A percentile compares a stretch with the other conserved stretches of the same genome.
These are phyloP conservation scores for Peronospora destructor DNA, from an alignment of 352 stramenopile species.

Conservation along the genomic window DNA sequence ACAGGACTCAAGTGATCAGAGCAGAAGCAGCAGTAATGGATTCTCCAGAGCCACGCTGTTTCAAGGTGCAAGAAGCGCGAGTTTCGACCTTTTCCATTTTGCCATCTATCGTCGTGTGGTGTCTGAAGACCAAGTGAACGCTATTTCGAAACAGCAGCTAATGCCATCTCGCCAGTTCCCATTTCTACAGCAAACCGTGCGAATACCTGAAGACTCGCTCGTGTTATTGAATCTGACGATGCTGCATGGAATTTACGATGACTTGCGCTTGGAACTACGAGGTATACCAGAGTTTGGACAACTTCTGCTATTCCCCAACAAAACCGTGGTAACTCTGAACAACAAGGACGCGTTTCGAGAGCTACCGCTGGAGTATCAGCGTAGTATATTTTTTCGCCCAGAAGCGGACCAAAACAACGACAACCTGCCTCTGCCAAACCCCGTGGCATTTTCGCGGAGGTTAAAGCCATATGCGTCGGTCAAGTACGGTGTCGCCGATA, in stretches of 20 bases:
- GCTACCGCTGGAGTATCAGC: slow-evolving; percentile 41
- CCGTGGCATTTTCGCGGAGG: slow-evolving; percentile 33
- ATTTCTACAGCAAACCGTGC: slow-evolving; percentile 22
- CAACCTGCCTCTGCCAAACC: slow-evolving; percentile 34
- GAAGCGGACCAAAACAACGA: slow-evolving; percentile 40
- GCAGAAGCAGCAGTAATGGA: slow-evolving; percentile 3
- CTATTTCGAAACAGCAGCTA: slow-evolving; percentile 28
- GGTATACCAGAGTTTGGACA: slow-evolving; percentile 40
- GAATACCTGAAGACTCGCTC: slow-evolving; percentile 39
- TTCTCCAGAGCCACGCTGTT: slow-evolving; percentile 31
- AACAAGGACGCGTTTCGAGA: slow-evolving; percentile 40
- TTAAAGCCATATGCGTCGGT: slow-evolving; percentile 32
- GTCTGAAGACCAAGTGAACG: slow-evolving; percentile 18
- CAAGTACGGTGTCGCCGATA: slow-evolving; percentile 29
- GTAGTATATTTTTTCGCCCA: slow-evolving; percentile 45
- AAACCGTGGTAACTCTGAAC: slow-evolving; percentile 25
- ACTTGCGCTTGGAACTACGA: slow-evolving; percentile 46
- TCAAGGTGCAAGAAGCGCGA: slow-evolving; percentile 37
- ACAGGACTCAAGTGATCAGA: slow-evolving; percentile 6
- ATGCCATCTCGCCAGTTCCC: slow-evolving; percentile 42
- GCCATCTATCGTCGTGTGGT: slow-evolving; percentile 45
- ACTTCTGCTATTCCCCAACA: slow-evolving; percentile 49
- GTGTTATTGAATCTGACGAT: slow-evolving; percentile 45
- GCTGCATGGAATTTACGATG: slow-evolving; percentile 55
- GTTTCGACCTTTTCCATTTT: slow-evolving; percentile 71